A percentile compares a stretch with the other conserved stretches of the same genome.
These are phyloP conservation scores for Climacium dendroides DNA, from an alignment of 225 moss, liverwort and hornwort species.

Conservation along the genomic window DNA sequence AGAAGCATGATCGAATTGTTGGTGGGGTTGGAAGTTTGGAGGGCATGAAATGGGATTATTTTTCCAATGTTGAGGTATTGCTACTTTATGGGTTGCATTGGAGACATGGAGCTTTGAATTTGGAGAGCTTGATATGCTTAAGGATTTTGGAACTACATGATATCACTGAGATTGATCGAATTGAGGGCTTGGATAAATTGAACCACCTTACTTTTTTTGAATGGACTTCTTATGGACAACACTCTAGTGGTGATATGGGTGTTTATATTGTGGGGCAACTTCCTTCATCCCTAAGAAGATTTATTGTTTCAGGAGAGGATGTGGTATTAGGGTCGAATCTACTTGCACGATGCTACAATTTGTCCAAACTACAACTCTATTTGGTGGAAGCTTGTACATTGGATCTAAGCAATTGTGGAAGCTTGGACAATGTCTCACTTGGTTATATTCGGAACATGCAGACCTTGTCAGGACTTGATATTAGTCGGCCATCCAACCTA, in stretches of 20 bases:
- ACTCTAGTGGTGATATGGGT: accelerated
- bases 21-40: not conserved
- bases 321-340: accelerated
- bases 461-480: not conserved
- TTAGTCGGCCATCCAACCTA: accelerated
- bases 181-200: not conserved
- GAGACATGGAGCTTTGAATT: not conserved
- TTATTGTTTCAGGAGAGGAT: accelerated
- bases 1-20: accelerated
- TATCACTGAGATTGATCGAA: accelerated
- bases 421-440: accelerated
- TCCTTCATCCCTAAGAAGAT: not conserved
- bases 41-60: not conserved
- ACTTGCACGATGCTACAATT: accelerated
- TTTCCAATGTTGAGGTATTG: not conserved
- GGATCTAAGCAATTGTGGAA: not conserved
- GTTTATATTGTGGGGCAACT: not conserved
- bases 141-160: not conserved
- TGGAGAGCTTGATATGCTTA: not conserved
- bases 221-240: no score
- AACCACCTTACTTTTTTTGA: not conserved
- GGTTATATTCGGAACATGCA: accelerated
- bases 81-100: accelerated
- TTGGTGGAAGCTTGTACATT: accelerated
- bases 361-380: accelerated